Evolutionary conservation across 129 eudicot genomes (phyloP).

Genomic region (Helichrysum umbraculigerum): DNA sequence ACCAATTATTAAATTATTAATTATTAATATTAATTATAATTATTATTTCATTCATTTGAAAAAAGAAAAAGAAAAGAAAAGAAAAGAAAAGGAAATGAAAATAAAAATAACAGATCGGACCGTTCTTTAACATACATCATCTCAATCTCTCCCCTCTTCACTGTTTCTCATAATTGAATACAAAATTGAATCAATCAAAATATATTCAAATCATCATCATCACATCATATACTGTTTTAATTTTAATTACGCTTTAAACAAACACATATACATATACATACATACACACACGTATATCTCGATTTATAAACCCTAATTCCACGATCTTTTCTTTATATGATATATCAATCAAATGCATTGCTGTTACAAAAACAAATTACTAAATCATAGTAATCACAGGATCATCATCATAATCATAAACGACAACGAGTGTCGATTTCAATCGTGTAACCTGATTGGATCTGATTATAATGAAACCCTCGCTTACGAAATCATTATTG

Average conservation of each 20-base stretch:
- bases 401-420: not conserved
- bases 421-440: not conserved
- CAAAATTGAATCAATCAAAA: constrained; percentile 20
- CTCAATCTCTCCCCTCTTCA: constrained; percentile 6
- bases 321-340: constrained; percentile 19
- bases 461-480: constrained; percentile 32
- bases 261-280: not conserved
- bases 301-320: constrained; percentile 27
- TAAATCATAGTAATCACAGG: constrained; percentile 11
- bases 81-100: too few species aligned
- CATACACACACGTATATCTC: constrained; percentile 8
- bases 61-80: too few species aligned
- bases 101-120: too few species aligned
- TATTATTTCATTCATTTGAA: too few species aligned
- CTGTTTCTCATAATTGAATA: constrained; percentile 1
- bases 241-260: not conserved
- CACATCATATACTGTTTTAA: constrained; percentile 1
- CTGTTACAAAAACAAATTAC: not conserved
- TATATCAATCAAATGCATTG: constrained; percentile 31
- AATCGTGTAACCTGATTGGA: constrained; percentile 7
- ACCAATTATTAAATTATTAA: too few species aligned
- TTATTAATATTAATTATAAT: too few species aligned
- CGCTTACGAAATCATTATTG: constrained; percentile 3
- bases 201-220: not conserved
- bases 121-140: not conserved